These are phyloP conservation scores for Silene noctiflora DNA, from an alignment of 179 eudicot species.

Conservation along the genomic window DNA sequence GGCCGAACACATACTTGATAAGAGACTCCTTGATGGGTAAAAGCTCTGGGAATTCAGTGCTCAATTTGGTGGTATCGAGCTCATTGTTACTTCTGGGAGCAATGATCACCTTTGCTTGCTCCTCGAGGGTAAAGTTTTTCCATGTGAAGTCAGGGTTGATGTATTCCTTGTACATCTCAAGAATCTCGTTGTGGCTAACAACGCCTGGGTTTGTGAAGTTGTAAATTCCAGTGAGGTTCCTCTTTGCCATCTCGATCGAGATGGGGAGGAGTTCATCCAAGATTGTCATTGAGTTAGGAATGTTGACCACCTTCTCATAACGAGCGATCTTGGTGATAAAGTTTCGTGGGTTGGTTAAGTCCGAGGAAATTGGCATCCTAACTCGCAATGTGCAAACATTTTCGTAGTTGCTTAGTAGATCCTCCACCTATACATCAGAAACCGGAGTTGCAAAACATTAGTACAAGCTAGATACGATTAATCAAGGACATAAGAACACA, in stretches of 20 bases:
- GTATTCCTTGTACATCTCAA: slow-evolving; percentile 50
- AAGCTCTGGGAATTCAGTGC: slow-evolving; percentile 34
- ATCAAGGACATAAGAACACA: too few relatives aligned
- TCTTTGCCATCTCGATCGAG: slow-evolving; percentile 60
- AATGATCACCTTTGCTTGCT: slow-evolving; percentile 55
- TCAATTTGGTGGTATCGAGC: slow-evolving; percentile 50
- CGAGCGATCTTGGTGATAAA: slow-evolving; percentile 57
- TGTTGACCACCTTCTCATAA: slow-evolving; percentile 55
- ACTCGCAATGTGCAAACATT: slow-evolving; percentile 58
- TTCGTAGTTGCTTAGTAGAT: slow-evolving; percentile 47
- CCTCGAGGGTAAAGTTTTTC: slow-evolving; percentile 53
- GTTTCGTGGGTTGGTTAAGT: slow-evolving; percentile 51
- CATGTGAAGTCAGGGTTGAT: slow-evolving; percentile 52
- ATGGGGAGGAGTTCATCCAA: slow-evolving; percentile 55
- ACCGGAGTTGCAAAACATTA: background rate
- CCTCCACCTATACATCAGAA: slow-evolving; percentile 41
- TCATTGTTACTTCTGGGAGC: slow-evolving; percentile 67
- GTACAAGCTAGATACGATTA: background rate
- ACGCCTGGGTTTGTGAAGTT: slow-evolving; percentile 64
- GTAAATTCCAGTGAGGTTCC: slow-evolving; percentile 60
- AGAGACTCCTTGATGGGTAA: slow-evolving; percentile 36
- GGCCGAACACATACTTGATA: slow-evolving; percentile 29
- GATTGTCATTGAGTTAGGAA: slow-evolving; percentile 61
- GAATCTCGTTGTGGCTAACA: slow-evolving; percentile 58
- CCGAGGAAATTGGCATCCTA: slow-evolving; percentile 60